These are phyloP conservation scores for Aquilaria yunnanensis DNA, from an alignment of 345 rosid genomes.

Conservation along the genomic window DNA sequence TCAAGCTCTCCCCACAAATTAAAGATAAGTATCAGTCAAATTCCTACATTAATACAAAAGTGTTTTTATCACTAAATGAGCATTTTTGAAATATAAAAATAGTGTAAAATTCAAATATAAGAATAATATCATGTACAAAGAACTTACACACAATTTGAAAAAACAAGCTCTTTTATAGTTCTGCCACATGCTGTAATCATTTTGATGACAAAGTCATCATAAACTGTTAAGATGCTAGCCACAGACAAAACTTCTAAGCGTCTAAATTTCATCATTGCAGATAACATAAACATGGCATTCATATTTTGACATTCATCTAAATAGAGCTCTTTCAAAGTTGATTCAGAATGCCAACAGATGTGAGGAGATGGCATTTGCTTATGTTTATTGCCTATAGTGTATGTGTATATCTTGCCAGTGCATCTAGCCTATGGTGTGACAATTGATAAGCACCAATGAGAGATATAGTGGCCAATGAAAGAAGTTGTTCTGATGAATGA, in stretches of 20 bases:
- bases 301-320: constrained; percentile 41
- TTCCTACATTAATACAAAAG: constrained; percentile 27
- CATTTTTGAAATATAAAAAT: too few species aligned
- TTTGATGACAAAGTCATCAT: constrained; percentile 20
- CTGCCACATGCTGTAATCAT: constrained; percentile 20
- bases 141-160: constrained; percentile 20
- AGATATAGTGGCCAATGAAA: constrained; percentile 30
- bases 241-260: constrained; percentile 35
- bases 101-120: background rate
- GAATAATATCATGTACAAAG: background rate
- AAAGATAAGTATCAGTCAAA: constrained; percentile 32
- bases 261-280: constrained; percentile 23
- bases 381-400: constrained; percentile 39
- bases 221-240: constrained; percentile 26
- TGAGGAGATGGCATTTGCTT: constrained; percentile 37
- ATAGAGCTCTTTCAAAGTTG: constrained; percentile 38
- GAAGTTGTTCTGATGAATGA: constrained; percentile 17
- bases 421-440: constrained; percentile 29
- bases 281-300: constrained; percentile 20
- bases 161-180: constrained; percentile 35
- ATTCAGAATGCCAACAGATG: constrained; percentile 23
- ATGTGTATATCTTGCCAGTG: constrained; percentile 27
- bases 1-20: constrained; percentile 24
- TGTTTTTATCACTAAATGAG: constrained; percentile 5
- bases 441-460: constrained; percentile 39